phyloP scores from a whole-genome alignment of 306 rosid genomes.

The Rosa persica region DNA sequence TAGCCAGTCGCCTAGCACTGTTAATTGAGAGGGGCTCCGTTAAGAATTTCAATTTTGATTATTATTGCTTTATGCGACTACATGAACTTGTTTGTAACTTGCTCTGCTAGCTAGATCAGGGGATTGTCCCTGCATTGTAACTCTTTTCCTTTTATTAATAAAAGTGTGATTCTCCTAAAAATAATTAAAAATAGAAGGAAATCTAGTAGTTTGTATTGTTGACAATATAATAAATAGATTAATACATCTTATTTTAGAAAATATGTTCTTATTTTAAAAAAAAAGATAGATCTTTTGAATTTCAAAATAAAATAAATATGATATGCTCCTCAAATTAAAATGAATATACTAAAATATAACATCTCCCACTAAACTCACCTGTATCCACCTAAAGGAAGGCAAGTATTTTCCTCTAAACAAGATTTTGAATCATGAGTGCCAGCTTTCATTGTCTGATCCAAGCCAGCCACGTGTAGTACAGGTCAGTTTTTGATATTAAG shows the following conservation, averaged over 20 bases:
- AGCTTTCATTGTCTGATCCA: slow-evolving; percentile 70
- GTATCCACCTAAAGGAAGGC: slow-evolving; percentile 99
- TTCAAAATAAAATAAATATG: background rate
- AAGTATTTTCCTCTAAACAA: slow-evolving; percentile 69
- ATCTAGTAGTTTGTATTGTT: background rate
- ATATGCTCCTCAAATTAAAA: background rate
- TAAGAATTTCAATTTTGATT: background rate
- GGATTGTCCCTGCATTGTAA: background rate
- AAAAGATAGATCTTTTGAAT: background rate
- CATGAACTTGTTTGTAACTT: background rate
- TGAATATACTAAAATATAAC: background rate
- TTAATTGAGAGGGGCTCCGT: background rate
- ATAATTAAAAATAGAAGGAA: background rate
- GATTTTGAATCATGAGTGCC: slow-evolving; percentile 79
- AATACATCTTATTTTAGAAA: too few species aligned
- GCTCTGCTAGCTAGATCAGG: too few species aligned
- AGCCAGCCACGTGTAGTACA: slow-evolving; percentile 28
- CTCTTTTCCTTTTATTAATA: background rate
- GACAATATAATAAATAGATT: too few species aligned
- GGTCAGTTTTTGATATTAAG: slow-evolving; percentile 15
- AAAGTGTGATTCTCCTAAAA: background rate
- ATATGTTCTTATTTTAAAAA: too few species aligned
- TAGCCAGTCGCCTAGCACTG: background rate
- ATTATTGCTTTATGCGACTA: background rate
- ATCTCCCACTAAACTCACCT: slow-evolving; percentile 52